Evolutionary conservation across 2,329 filamentous ascomycete species (phyloP).

Genomic region (Geosmithia putterillii): DNA sequence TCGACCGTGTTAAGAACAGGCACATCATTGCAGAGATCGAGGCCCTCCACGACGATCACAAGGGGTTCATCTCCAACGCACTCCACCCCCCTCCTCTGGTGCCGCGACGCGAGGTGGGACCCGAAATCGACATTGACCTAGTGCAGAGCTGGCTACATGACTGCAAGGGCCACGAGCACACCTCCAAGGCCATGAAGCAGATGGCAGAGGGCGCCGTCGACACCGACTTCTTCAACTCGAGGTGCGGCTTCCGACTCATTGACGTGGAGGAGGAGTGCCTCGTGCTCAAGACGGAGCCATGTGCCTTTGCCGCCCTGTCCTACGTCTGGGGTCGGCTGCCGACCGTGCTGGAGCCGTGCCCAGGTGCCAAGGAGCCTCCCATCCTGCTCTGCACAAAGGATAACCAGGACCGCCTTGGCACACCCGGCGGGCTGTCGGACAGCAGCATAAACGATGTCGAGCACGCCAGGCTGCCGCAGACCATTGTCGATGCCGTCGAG

Average conservation of each 20-base stretch:
- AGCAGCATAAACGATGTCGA: background rate
- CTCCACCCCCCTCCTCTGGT: background rate
- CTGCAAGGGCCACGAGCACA: slow-evolving; percentile 3
- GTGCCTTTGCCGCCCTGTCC: slow-evolving; percentile 2
- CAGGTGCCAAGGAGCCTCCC: background rate
- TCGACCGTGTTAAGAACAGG: slow-evolving; percentile 4
- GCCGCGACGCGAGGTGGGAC: slow-evolving; percentile 1
- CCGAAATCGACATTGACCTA: slow-evolving; percentile 1
- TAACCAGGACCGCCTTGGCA: slow-evolving; percentile 1
- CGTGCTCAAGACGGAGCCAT: slow-evolving; percentile 1
- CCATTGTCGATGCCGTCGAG: slow-evolving; percentile 2
- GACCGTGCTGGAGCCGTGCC: background rate
- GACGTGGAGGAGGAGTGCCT: slow-evolving; percentile 4
- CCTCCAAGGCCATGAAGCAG: background rate
- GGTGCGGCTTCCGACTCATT: slow-evolving; percentile 4
- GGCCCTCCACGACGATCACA: slow-evolving; percentile 1
- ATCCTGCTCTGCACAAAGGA: slow-evolving; percentile 3
- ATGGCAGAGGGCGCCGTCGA: background rate
- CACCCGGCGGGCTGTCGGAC: background rate
- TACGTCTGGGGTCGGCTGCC: slow-evolving; percentile 4
- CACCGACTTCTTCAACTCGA: slow-evolving; percentile 1
- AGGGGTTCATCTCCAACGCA: background rate
- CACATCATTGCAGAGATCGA: slow-evolving; percentile 5
- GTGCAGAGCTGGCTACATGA: slow-evolving; percentile 2
- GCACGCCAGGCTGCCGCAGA: slow-evolving; percentile 1